These are phyloP conservation scores for Venturia carpophila DNA, from an alignment of 2,329 filamentous ascomycete species.

Conservation along the genomic window DNA sequence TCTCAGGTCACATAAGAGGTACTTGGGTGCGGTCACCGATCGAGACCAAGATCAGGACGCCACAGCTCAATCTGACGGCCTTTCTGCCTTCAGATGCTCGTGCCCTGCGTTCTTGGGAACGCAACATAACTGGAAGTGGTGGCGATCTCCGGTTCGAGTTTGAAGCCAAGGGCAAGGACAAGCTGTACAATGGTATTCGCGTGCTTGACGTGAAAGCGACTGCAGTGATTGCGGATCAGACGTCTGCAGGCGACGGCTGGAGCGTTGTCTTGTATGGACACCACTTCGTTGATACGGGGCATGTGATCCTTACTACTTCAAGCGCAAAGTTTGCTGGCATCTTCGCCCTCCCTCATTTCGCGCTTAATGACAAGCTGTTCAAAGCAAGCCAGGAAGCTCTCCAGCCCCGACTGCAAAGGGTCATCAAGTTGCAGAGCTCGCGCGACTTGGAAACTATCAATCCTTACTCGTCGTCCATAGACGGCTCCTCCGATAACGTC, in stretches of 20 bases:
- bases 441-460: conserved; percentile 39
- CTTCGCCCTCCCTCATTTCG: conserved; percentile 78
- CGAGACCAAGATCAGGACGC: conserved; percentile 6
- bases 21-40: conserved; percentile 18
- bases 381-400: conserved; percentile 48
- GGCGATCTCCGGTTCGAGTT: conserved; percentile 17
- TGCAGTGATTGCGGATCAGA: conserved; percentile 63
- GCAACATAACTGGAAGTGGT: conserved; percentile 19
- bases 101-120: not conserved
- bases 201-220: conserved; percentile 17
- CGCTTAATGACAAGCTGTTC: conserved; percentile 51
- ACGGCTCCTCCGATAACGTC: conserved; percentile 48
- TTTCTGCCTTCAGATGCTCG: conserved; percentile 13
- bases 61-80: conserved; percentile 18
- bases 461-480: conserved; percentile 68
- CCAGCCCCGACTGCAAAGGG: conserved; percentile 61
- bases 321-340: conserved; percentile 90
- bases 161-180: not conserved
- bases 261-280: conserved; percentile 74
- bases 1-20: conserved; percentile 18
- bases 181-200: not conserved
- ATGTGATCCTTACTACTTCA: conserved; percentile 74
- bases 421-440: conserved; percentile 58
- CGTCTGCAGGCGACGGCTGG: conserved; percentile 64
- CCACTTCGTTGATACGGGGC: conserved; percentile 76